phyloP scores from a whole-genome alignment of 345 rosid genomes.

The Arabidopsis suecica region DNA sequence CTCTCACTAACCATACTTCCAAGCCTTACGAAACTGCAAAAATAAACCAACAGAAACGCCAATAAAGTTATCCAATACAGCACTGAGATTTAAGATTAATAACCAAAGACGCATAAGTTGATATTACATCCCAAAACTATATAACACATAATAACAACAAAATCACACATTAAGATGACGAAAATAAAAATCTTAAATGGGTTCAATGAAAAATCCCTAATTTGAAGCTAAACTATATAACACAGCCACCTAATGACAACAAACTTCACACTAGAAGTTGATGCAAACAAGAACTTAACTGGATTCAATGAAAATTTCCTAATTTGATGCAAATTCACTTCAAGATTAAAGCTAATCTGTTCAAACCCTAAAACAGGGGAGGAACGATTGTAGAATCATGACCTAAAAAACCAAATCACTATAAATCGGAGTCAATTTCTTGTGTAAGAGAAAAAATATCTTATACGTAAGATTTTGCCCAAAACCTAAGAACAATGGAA shows the following conservation, averaged over 20 bases:
- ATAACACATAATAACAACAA: neutral
- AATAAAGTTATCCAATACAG: neutral
- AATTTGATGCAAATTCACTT: constrained; percentile 10
- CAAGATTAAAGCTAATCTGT: constrained; percentile 2
- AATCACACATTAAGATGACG: constrained; percentile 2
- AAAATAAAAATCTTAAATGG: neutral
- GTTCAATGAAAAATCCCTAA: neutral
- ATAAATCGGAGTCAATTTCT: neutral
- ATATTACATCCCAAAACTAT: constrained; percentile 6
- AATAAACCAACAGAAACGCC: neutral
- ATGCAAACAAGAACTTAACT: neutral
- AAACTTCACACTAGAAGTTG: neutral
- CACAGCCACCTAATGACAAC: neutral
- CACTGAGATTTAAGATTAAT: neutral
- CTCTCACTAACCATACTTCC: constrained; percentile 53
- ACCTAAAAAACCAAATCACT: too few relatives aligned
- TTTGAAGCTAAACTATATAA: constrained; percentile 5
- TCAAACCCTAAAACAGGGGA: constrained; percentile 31
- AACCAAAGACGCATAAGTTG: neutral
- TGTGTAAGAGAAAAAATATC: neutral
- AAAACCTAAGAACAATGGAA: constrained; percentile 2
- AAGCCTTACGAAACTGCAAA: neutral
- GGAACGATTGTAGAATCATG: neutral
- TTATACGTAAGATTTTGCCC: neutral
- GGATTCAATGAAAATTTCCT: neutral